phyloP scores from a whole-genome alignment of 2,329 filamentous ascomycete species.

The Hyphodiscus sp. region DNA sequence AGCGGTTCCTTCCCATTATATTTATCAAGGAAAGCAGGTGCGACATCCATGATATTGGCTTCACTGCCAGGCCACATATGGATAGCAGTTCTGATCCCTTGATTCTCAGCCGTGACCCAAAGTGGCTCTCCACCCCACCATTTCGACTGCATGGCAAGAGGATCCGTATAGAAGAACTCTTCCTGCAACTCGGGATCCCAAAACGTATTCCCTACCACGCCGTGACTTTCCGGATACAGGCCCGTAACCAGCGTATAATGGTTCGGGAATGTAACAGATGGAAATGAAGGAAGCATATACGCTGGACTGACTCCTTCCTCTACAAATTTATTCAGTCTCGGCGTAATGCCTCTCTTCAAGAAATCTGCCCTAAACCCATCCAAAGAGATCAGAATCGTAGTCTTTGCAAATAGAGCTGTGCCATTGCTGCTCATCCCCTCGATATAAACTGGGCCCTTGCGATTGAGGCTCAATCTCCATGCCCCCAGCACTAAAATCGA shows the following conservation, averaged over 20 bases:
- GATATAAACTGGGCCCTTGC: conserved; percentile 30
- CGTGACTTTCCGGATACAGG: conserved; percentile 86
- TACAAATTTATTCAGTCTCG: conserved; percentile 69
- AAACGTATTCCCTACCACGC: conserved; percentile 89
- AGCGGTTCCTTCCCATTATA: conserved; percentile 75
- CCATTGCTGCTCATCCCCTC: conserved; percentile 62
- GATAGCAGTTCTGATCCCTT: conserved; percentile 71
- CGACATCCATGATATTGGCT: conserved; percentile 68
- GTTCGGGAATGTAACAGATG: conserved; percentile 93
- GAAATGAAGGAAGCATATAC: conserved; percentile 93
- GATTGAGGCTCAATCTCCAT: conserved; percentile 50
- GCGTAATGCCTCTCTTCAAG: conserved; percentile 74
- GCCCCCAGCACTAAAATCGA: conserved; percentile 49
- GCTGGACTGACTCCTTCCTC: conserved; percentile 79
- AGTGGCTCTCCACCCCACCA: conserved; percentile 96
- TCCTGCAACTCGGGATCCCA: conserved; percentile 74
- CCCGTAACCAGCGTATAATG: conserved; percentile 93
- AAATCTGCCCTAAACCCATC: conserved; percentile 96
- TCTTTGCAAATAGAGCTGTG: conserved; percentile 81
- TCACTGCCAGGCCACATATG: conserved; percentile 99
- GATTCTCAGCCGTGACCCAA: conserved; percentile 86
- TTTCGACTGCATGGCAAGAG: conserved; percentile 67
- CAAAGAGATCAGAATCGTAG: conserved; percentile 86
- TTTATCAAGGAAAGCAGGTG: conserved; percentile 76
- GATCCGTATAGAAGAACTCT: conserved; percentile 85